Conservation (phyloP, 176 grass and related monocot genomes). For the Tuctoria greenei region DNA sequence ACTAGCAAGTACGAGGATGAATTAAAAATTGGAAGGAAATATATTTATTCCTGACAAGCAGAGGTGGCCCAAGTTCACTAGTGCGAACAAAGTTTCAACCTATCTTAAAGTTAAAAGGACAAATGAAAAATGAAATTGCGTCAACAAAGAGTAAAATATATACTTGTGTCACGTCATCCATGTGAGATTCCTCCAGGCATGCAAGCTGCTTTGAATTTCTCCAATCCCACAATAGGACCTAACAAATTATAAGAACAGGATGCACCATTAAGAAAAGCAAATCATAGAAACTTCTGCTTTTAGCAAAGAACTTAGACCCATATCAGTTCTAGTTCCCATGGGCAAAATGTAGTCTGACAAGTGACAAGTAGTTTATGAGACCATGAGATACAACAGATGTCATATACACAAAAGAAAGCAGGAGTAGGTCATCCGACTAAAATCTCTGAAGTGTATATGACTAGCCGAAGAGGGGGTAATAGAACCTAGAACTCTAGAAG, state of each 20-base stretch:
- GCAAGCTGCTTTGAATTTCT: slow-evolving; percentile 83
- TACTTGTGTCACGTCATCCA: slow-evolving; percentile 90
- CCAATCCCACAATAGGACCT: slow-evolving; percentile 96
- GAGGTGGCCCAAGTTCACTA: not conserved
- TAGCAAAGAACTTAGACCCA: not conserved
- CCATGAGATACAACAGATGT: not conserved
- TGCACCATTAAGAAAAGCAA: not conserved
- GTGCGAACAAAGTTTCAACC: not conserved
- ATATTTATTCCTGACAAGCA: not conserved
- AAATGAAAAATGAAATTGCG: not conserved
- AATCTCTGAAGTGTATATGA: not conserved
- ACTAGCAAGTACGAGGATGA: not conserved
- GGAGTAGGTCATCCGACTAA: not conserved
- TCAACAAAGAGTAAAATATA: slow-evolving; percentile 23
- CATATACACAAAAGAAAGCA: not conserved
- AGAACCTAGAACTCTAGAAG: too few relatives aligned
- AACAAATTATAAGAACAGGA: slow-evolving; percentile 24
- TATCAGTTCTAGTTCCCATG: not conserved
- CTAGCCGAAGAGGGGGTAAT: not conserved
- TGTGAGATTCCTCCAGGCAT: slow-evolving; percentile 87
- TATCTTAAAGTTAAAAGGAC: not conserved
- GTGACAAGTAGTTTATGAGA: not conserved
- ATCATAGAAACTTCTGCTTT: not conserved
- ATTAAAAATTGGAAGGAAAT: not conserved
- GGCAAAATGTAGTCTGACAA: not conserved